Conservation (phyloP, 2,329 filamentous ascomycete genomes). For the Xylariaceae sp. region DNA sequence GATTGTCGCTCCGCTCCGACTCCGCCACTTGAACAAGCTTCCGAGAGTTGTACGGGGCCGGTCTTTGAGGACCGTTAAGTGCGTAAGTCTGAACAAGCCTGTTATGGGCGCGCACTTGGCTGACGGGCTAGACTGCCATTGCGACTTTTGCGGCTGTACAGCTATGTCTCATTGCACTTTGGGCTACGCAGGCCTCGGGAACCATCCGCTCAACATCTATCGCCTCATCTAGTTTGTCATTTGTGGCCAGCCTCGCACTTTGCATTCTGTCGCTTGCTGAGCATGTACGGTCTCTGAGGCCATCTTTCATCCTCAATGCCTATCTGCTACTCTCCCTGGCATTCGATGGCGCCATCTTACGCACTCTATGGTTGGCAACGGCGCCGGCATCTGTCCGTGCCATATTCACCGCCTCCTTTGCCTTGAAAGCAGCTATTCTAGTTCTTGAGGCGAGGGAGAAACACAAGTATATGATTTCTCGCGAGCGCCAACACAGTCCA, state of each 20-base stretch:
- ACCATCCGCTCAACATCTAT: not conserved
- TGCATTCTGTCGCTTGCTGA: not conserved
- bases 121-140: not conserved
- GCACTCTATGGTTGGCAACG: not conserved
- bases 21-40: not conserved
- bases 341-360: not conserved
- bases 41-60: not conserved
- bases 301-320: not conserved
- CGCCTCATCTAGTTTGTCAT: not conserved
- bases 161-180: not conserved
- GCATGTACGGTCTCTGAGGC: not conserved
- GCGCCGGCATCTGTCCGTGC: not conserved
- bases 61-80: not conserved
- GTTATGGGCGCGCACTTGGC: not conserved
- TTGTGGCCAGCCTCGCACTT: not conserved
- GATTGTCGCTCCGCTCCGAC: not conserved
- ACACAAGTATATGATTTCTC: not conserved
- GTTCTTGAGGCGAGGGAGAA: not conserved
- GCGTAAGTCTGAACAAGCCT: not conserved
- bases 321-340: not conserved
- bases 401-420: not conserved
- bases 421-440: not conserved
- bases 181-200: not conserved
- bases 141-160: not conserved
- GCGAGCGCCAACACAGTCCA: not conserved